Base-by-base conservation (phyloP, 768 basidiomycete species). In the Podaxis mareebaensis region DNA sequence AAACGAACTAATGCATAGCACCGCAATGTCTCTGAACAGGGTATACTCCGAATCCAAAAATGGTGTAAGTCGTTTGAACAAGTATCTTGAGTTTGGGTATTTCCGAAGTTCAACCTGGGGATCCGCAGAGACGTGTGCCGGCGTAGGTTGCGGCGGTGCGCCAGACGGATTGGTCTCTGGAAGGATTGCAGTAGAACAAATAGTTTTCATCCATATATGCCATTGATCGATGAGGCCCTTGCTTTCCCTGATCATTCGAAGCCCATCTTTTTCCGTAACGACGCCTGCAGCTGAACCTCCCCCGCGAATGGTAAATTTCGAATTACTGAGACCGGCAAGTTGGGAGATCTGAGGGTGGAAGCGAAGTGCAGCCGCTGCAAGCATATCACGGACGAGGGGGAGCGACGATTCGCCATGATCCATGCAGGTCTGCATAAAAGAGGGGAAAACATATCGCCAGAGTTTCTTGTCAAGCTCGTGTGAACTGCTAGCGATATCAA, bases 1-100 rank as follows among this genome's bases (percentile, higher is more conserved):
- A 67, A 96, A 91, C 26, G 91, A 88, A 69, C 95, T 95, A 71
- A 98, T 91, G 63, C 94, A 93, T 40, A 92, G 78, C 10, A 96
- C 93, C 12, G 92, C 93, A 0, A 90, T 87, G 71, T 95, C 92
- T 58, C 93, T 87, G 73, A 96, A 95, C 10, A 85, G 78, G 1
- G 85, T 85, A 69, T 91, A 89, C 68, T 96, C 95, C 5, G 91
- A 92, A 65, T 93, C 91, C 59, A 98, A 81, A 72, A 95, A 93
- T 5, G 93, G 92, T 0, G 92, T 91, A 59, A 96, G 79, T 67
- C 92, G 91, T 67, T 90, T 83, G 75, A 96, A 95, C 24, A 96
- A 75, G 26, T 89, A 93, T 26, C 90, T 85, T 3, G 92, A 90
- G 0, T 91, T 91, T n/a, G 86, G 84, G 69, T 93, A 83, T 54